A percentile compares a stretch with the other conserved stretches of the same genome.
These are phyloP conservation scores for Aegilops tauschii DNA, from an alignment of 176 grass and related monocot genomes.

Conservation along the genomic window DNA sequence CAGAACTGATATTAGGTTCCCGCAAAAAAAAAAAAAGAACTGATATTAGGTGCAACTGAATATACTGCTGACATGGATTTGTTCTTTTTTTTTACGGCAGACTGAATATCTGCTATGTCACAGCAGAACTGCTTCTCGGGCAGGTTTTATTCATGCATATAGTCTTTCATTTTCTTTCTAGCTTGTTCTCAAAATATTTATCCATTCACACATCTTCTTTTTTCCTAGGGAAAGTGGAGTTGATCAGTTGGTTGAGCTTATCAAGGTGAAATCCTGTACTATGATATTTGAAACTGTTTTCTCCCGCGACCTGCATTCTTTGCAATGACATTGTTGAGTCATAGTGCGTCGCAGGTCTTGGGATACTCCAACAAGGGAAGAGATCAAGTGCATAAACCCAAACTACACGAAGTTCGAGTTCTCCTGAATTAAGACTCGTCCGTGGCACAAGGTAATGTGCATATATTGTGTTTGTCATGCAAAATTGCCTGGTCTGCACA, in stretches of 20 bases:
- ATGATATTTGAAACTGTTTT: background rate
- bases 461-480: background rate
- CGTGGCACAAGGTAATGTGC: constrained; percentile 82
- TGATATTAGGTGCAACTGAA: constrained; percentile 89
- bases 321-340: constrained; percentile 29
- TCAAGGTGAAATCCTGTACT: constrained; percentile 58
- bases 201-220: constrained; percentile 49
- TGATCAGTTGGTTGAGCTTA: constrained; percentile 91
- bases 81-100: constrained; percentile 55
- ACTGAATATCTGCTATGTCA: constrained; percentile 37
- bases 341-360: constrained; percentile 46
- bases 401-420: constrained; percentile 94
- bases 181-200: constrained; percentile 17
- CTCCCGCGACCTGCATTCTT: constrained; percentile 1
- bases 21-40: no score
- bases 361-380: constrained; percentile 96
- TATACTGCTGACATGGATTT: constrained; percentile 67
- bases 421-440: constrained; percentile 91
- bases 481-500: background rate
- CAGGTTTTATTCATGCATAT: constrained; percentile 46
- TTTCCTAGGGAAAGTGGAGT: constrained; percentile 99
- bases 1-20: constrained; percentile 44
- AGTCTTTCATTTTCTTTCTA: background rate
- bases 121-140: constrained; percentile 86
- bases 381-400: constrained; percentile 99